Base-by-base conservation (phyloP, 257 asterid species). In the Gentiana straminea region DNA sequence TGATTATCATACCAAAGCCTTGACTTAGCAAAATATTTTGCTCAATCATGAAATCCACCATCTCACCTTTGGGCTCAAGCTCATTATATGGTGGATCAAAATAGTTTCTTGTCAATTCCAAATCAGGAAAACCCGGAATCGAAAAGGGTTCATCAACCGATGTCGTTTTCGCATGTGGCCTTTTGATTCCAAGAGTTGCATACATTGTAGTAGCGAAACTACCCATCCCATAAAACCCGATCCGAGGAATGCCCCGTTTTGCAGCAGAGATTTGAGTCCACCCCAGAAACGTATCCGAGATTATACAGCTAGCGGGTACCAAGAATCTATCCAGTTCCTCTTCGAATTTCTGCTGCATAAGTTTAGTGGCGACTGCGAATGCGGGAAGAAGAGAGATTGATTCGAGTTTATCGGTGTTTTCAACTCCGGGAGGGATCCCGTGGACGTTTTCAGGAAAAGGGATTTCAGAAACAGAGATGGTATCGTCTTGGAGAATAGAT, bases 211-310 rank as follows among this genome's bases (percentile, higher is more conserved):
- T 55, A 1, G 89, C 66, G 54, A 82, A 89, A 2, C 55, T 64
- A 3, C 88, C 77, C 79, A 74, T 79, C 4, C 95, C 97, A 41
- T 41, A 77, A 49, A 74, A 89, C 0, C 36, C 75, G 0, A 80
- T 52, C 52, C 94, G 60, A 0, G 94, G 97, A 7, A 85, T 73
- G 0, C 71, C 64, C 0, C 72, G 49, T 43, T 68, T 73, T 0
- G 60, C 46, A 1, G 95, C 95, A 0, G 78, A 74, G 1, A 72
- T 39, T 9, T 70, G 79, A 4, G 94, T 85, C 81, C 92, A 88
- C 0, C 89, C 94, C 0, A 85, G 67, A 35, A 81, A 81, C 0
- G 62, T 61, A 47, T 88, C 95, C 5, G 97, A 85, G 0, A 88
- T 65, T 0, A 88, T 34, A 76, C 88, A 83, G 1, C 78, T 61